phyloP scores from a whole-genome alignment of 1,284 basidiomycete species.

The Nidula niveotomentosa region DNA sequence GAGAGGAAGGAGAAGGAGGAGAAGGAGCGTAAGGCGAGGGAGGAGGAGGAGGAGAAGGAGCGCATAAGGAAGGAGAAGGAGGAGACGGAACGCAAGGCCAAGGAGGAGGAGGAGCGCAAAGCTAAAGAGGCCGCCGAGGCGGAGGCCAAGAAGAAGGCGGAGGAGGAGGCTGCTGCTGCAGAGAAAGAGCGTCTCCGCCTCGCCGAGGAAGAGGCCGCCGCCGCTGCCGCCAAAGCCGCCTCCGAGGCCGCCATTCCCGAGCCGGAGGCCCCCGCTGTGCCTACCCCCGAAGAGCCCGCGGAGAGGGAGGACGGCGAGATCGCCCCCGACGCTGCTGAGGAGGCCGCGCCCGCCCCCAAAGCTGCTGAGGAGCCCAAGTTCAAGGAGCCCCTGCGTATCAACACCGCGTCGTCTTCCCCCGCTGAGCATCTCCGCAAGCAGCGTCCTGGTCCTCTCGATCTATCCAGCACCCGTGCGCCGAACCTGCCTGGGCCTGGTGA shows the following conservation, averaged over 20 bases:
- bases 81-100: conserved; percentile 8
- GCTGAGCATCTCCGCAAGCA: conserved; percentile 36
- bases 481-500: conserved; percentile 33
- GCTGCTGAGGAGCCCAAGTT: conserved; percentile 20
- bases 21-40: conserved; percentile 11
- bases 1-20: conserved; percentile 13
- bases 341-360: conserved; percentile 13
- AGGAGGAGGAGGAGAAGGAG: conserved; percentile 14
- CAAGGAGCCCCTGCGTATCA: conserved; percentile 61
- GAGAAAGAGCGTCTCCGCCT: conserved; percentile 32
- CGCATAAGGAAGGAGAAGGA: conserved; percentile 19
- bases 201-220: conserved; percentile 32
- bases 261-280: conserved; percentile 23
- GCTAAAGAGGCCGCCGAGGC: conserved; percentile 32
- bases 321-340: conserved; percentile 28
- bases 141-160: conserved; percentile 19
- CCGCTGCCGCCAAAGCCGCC: conserved; percentile 31
- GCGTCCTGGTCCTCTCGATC: conserved; percentile 76
- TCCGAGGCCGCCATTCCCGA: conserved; percentile 13
- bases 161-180: conserved; percentile 10
- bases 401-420: conserved; percentile 45
- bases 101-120: conserved; percentile 22
- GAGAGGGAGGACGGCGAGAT: conserved; percentile 35
- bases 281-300: conserved; percentile 25
- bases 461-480: conserved; percentile 44